Conservation (phyloP, 768 basidiomycete genomes). For the Russula sp. region DNA sequence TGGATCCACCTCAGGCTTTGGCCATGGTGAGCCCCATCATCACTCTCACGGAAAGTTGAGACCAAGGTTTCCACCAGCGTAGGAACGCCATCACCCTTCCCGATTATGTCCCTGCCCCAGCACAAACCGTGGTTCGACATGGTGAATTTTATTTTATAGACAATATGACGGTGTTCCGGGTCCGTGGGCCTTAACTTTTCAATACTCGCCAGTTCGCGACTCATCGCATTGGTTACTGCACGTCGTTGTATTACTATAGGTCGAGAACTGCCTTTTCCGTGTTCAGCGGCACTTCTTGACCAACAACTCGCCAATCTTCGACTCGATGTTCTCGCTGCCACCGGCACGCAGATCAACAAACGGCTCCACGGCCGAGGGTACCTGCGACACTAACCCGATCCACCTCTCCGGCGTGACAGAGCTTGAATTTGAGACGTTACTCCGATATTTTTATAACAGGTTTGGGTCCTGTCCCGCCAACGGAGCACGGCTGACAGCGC, state of each 20-base stretch:
- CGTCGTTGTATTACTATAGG: not conserved
- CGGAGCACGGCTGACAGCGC: not conserved
- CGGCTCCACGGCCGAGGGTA: not conserved
- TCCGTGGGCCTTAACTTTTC: not conserved
- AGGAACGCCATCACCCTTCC: too few species aligned
- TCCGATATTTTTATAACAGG: conserved; percentile 14
- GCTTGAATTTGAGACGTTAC: conserved; percentile 18
- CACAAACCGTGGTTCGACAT: too few species aligned
- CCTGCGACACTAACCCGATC: conserved; percentile 14
- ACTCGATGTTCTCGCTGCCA: conserved; percentile 13
- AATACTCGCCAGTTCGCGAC: not conserved
- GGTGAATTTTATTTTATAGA: too few species aligned
- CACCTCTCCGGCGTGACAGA: conserved; percentile 10
- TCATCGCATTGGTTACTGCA: not conserved
- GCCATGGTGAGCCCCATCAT: too few species aligned
- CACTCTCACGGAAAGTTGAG: too few species aligned
- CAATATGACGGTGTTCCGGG: too few species aligned
- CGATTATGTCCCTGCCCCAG: too few species aligned
- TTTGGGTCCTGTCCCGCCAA: too few species aligned
- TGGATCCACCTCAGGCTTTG: too few species aligned
- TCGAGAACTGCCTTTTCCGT: conserved; percentile 17
- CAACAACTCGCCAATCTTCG: conserved; percentile 16
- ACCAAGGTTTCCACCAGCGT: too few species aligned
- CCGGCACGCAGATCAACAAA: too few species aligned
- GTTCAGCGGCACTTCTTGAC: conserved; percentile 20